Evolutionary conservation across 2,329 filamentous ascomycete genomes (phyloP), one percentile per base, ranked within the genome.

Genomic region (Colletotrichum sidae): DNA sequence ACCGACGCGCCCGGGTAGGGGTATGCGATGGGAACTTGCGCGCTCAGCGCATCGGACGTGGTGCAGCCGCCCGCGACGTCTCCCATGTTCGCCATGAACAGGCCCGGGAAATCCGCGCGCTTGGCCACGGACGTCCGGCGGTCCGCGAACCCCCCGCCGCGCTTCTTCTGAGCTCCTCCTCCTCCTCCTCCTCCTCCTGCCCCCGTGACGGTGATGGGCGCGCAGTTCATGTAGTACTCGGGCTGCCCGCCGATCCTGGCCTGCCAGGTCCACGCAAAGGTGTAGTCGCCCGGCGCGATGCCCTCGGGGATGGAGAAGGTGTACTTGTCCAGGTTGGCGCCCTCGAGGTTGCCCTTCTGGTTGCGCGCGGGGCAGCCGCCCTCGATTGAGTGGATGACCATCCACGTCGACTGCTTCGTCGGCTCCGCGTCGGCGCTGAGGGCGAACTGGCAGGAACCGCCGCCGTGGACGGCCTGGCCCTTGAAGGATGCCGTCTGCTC

Each of bases 181-280:
- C 17, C n/a, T n/a, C n/a, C n/a, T n/a, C n/a, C 17, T 17, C 17
- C 17, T 17, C 17, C 33, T 25, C 25, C 25, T 25, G 4, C 25
- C n/a, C 41, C 38, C 35, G 17, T 46, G 41, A 65, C 46, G 13
- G 58, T 65, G 52, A 62, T 61, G 13, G 62, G 62, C 12, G 62
- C 62, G 47, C 62, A 65, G 11, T 65, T 65, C 62, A 65, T 65
- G 47, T 65, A 65, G 11, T 65, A 65, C 52, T 65, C 58, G 0
- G 62, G 62, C 37, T 62, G 57, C 0, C 58, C 58, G 1, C 58
- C 62, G 7, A 65, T 41, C 0, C 62, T 49, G 11, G 62, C 58
- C 17, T 56, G 58, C 62, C 62, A 65, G n/a, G 44, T 62, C 62
- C 62, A 65, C 35, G 62, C 62, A n/a, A 65, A 65, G 10, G 59